phyloP scores from a whole-genome alignment of 108 stramenopile genomes.

The Fragilaria crotonensis region DNA sequence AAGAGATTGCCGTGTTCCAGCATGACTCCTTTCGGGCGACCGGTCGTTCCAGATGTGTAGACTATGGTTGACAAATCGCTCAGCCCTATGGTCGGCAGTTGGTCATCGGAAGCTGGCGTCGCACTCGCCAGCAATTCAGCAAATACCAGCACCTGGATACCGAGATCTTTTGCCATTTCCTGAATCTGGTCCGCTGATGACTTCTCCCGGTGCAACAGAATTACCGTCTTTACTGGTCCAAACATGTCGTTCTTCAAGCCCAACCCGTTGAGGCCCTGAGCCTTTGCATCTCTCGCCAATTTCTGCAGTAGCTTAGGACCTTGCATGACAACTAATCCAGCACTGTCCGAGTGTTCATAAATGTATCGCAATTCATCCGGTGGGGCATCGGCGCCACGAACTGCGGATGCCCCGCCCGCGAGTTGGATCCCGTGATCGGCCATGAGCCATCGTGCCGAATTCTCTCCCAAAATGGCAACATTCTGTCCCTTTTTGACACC shows the following conservation, averaged over 20 bases:
- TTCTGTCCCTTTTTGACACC: conserved; percentile 61
- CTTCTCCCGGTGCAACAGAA: conserved; percentile 72
- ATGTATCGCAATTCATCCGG: conserved; percentile 81
- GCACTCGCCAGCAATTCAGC: conserved; percentile 40
- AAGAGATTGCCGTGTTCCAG: conserved; percentile 92
- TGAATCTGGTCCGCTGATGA: conserved; percentile 46
- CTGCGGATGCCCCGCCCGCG: conserved; percentile 73
- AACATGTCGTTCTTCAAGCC: conserved; percentile 62
- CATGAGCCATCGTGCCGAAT: conserved; percentile 79
- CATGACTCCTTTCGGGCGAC: conserved; percentile 97
- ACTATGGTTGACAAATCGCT: conserved; percentile 87
- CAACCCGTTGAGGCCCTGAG: conserved; percentile 27
- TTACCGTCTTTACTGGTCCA: conserved; percentile 58
- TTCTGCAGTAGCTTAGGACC: conserved; percentile 58
- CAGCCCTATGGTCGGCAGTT: conserved; percentile 39
- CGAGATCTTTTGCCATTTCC: conserved; percentile 35
- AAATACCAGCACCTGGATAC: conserved; percentile 48
- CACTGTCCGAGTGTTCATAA: conserved; percentile 86
- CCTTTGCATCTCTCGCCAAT: conserved; percentile 53
- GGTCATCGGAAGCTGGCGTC: conserved; percentile 16
- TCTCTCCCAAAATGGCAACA: conserved; percentile 81
- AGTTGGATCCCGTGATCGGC: conserved; percentile 80
- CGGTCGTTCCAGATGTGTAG: conserved; percentile 97
- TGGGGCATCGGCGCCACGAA: conserved; percentile 84
- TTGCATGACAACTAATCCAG: conserved; percentile 71